Evolutionary conservation across 139 green algal genomes (phyloP), one percentile per base, ranked within the genome.

Genomic region (Trebouxia sp.): DNA sequence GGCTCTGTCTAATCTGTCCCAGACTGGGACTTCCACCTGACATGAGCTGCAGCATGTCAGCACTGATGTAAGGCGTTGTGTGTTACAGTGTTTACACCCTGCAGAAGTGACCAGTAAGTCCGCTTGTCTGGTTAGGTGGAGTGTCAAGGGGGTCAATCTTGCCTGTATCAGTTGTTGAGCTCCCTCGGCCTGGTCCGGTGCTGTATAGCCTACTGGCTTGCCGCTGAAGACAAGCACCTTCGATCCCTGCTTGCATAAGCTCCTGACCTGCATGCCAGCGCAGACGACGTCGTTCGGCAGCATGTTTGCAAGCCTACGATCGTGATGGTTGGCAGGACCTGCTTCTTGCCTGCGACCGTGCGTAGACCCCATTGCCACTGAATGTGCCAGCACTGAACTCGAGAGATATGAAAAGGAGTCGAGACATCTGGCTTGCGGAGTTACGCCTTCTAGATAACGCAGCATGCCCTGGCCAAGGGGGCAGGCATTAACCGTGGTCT

Each of bases 301-400:
- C 14, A 30, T 30, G 22, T 72, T 28, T 22, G 17, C 58, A 72
- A 43, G 20, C 2, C 6, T 72, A 30, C 1, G 5, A 72, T 15
- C 50, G n/a, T 48, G 39, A 32, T 58, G 15, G 4, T 37, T 3
- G 20, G 26, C 39, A 35, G 42, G 6, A 32, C 41, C 5, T 0
- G 75, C 6, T 35, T 38, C 80, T 26, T 39, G 87, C 91, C 84
- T 93, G 89, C 28, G 78, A 77, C 30, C 83, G 81, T 7, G 89
- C 86, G 66, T 97, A 97, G 0, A 97, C 70, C 8, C 92, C 92
- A 62, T 97, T 97, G 30, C 90, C 90, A 28, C 74, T 87, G 76
- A 94, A 94, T 9, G 91, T 96, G 6, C 78, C 88, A 0, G 88
- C 76, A 2, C 80, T 82, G 47, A 93, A 96, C 51, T 96, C 92